Conservation (phyloP, 106 monocot genomes). For the Dendrobium nobile region DNA sequence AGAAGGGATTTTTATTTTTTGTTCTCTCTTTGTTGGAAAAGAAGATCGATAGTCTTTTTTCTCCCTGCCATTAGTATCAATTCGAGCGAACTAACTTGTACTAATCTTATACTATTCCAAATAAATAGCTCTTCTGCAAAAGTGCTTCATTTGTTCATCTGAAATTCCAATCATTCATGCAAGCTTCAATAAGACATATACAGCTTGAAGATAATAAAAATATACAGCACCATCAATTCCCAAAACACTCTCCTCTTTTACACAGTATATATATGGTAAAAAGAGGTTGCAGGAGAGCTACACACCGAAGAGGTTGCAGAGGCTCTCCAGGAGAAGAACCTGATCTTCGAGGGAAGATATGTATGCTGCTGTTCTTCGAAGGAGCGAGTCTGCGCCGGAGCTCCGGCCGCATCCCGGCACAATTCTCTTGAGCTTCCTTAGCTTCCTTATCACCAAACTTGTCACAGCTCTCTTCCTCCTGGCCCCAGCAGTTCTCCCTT, state of each 20-base stretch:
- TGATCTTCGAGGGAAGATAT: neutral
- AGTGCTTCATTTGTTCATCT: neutral
- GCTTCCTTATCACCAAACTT: neutral
- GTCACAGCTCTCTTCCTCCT: neutral
- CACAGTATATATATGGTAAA: no score
- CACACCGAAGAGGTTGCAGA: neutral
- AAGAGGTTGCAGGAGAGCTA: neutral
- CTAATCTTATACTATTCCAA: no score
- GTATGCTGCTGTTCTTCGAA: neutral
- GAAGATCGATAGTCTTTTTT: no score
- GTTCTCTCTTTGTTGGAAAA: no score
- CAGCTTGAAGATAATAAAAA: neutral
- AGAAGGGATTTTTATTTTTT: no score
- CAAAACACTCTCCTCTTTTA: no score
- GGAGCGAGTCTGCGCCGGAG: neutral
- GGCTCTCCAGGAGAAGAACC: neutral
- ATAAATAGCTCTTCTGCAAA: no score
- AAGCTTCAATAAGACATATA: neutral
- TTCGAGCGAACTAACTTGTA: no score
- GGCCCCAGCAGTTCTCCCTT: neutral
- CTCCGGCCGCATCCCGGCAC: slow-evolving; percentile 1
- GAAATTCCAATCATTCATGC: neutral
- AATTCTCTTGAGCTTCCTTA: neutral
- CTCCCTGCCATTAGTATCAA: no score
- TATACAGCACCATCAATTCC: no score